Percentiles rank a stretch among this genome's conserved stretches.
Conservation (phyloP, 2,329 filamentous ascomycete species). For the Hypocreales sp. region DNA sequence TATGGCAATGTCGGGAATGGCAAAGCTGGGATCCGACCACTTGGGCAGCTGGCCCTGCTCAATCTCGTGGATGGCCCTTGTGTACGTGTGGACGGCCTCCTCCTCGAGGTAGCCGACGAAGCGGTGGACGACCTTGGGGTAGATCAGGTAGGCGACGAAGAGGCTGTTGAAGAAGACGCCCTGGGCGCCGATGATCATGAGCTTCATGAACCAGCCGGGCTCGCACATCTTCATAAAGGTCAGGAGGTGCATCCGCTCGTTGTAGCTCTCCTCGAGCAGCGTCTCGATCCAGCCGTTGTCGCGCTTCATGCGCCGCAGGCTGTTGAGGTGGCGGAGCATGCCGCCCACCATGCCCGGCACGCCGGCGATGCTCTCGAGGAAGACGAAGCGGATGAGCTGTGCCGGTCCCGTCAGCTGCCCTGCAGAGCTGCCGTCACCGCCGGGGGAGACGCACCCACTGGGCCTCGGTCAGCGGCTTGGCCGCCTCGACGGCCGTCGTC, state of each 20-base stretch:
- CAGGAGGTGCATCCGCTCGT: constrained; percentile 84
- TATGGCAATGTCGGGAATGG: constrained; percentile 77
- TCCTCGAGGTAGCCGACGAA: constrained; percentile 97
- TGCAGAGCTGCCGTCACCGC: neutral
- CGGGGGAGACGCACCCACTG: constrained; percentile 50
- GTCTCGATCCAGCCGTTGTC: constrained; percentile 98
- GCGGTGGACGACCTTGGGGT: constrained; percentile 76
- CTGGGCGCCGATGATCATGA: constrained; percentile 83
- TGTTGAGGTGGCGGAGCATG: constrained; percentile 80
- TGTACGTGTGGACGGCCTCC: constrained; percentile 93
- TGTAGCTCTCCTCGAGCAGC: constrained; percentile 77
- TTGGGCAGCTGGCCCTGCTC: constrained; percentile 70
- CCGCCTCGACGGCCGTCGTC: constrained; percentile 34
- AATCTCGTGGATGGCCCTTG: constrained; percentile 72
- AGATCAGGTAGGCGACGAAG: constrained; percentile 78
- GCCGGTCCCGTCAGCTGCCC: neutral
- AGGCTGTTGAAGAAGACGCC: constrained; percentile 94
- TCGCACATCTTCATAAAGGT: constrained; percentile 82
- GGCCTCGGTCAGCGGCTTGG: constrained; percentile 57
- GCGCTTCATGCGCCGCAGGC: constrained; percentile 69
- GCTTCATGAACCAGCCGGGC: constrained; percentile 69
- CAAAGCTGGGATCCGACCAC: constrained; percentile 56
- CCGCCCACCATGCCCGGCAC: constrained; percentile 96
- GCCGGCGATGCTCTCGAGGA: constrained; percentile 86
- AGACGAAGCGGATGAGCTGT: constrained; percentile 67